phyloP scores from a whole-genome alignment of 345 rosid species.

The Limnanthes douglasii region DNA sequence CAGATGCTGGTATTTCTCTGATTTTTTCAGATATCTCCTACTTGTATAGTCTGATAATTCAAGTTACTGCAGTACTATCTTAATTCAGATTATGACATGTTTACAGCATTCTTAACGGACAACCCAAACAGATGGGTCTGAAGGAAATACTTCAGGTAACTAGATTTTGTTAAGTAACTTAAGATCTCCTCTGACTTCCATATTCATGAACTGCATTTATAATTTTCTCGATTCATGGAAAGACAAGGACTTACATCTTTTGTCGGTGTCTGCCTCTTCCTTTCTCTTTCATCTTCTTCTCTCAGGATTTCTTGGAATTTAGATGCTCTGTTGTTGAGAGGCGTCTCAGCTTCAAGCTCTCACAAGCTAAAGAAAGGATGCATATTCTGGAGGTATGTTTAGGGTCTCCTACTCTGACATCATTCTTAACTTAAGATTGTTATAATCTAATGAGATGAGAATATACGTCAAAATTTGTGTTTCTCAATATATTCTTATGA shows the following conservation, averaged over 20 bases:
- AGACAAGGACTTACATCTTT: too few relatives aligned
- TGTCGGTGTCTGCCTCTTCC: constrained; percentile 1
- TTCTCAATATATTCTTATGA: too few relatives aligned
- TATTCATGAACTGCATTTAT: constrained; percentile 1
- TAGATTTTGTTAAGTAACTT: too few relatives aligned
- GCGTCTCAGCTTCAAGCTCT: constrained; percentile 72
- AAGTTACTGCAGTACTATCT: too few relatives aligned
- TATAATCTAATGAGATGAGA: constrained; percentile 2
- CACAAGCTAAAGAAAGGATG: constrained; percentile 65
- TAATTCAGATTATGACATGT: too few relatives aligned
- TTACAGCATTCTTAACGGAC: constrained; percentile 73
- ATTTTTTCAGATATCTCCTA: too few relatives aligned
- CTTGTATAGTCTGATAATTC: too few relatives aligned
- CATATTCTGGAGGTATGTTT: constrained; percentile 79
- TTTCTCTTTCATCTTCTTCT: constrained; percentile 4
- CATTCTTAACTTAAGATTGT: too few relatives aligned
- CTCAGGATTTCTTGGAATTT: constrained; percentile 81
- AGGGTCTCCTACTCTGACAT: too few relatives aligned
- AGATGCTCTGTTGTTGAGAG: constrained; percentile 90
- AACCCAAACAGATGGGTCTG: constrained; percentile 86
- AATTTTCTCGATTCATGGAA: neutral
- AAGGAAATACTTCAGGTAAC: constrained; percentile 84
- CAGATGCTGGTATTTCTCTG: too few relatives aligned
- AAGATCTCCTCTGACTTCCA: too few relatives aligned
- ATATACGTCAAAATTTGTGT: neutral